Evolutionary conservation across 306 rosid species (phyloP).

Genomic region (cucumber (Cucumis sativus)): DNA sequence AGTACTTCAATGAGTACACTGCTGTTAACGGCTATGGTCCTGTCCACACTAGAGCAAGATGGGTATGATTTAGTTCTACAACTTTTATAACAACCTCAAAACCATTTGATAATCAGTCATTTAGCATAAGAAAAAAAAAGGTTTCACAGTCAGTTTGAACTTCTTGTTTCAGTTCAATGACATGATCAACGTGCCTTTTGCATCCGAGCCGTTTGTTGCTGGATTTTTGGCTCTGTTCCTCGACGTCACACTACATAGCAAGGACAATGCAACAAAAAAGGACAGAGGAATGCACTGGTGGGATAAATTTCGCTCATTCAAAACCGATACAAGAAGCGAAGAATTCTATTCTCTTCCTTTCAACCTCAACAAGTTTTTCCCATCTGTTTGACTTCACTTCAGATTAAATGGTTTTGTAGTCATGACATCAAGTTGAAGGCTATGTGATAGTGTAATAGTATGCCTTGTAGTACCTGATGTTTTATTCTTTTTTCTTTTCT

Average conservation of each 20-base stretch:
- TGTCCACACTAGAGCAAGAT: slow-evolving; percentile 76
- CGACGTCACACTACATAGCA: slow-evolving; percentile 49
- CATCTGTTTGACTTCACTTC: slow-evolving; percentile 42
- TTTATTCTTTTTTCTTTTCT: neutral
- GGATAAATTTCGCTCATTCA: slow-evolving; percentile 63
- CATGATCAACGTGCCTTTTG: slow-evolving; percentile 82
- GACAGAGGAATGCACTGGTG: slow-evolving; percentile 94
- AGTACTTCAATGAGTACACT: slow-evolving; percentile 91
- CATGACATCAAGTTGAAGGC: neutral
- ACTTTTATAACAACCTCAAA: neutral
- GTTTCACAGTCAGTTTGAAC: neutral
- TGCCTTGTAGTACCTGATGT: neutral
- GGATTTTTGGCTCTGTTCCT: slow-evolving; percentile 58
- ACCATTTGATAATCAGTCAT: neutral
- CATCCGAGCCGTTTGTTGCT: slow-evolving; percentile 75
- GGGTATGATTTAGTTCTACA: slow-evolving; percentile 34
- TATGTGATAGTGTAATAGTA: neutral
- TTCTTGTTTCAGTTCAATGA: slow-evolving; percentile 60
- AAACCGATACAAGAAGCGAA: slow-evolving; percentile 71
- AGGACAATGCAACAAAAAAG: slow-evolving; percentile 49
- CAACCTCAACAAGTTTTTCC: slow-evolving; percentile 91
- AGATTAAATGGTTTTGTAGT: neutral
- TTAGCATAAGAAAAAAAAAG: neutral
- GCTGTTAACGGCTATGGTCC: slow-evolving; percentile 74
- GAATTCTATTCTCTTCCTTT: slow-evolving; percentile 86